Evolutionary conservation across 768 basidiomycete species (phyloP).

Genomic region (Termitomyces sp.): DNA sequence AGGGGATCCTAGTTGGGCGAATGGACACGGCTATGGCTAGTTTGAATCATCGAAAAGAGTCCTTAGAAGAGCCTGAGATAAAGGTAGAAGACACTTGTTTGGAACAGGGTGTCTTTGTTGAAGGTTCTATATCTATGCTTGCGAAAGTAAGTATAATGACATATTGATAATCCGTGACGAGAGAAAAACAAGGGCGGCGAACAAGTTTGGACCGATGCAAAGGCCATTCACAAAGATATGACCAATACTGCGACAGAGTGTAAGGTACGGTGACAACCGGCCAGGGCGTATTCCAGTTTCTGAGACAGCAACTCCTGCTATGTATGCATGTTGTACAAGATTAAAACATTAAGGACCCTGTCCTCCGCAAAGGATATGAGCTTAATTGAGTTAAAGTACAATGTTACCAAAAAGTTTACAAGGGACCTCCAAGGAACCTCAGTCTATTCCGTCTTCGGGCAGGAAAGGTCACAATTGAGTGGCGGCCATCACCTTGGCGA

Average conservation of each 20-base stretch:
- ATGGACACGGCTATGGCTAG: background rate
- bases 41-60: background rate
- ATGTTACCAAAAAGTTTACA: background rate
- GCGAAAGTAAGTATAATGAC: background rate
- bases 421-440: no score
- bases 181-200: background rate
- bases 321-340: background rate
- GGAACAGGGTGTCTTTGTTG: no score
- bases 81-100: background rate
- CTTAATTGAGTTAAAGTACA: background rate
- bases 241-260: no score
- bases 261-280: no score
- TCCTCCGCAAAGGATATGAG: background rate
- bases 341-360: background rate
- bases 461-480: background rate
- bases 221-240: background rate
- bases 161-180: background rate
- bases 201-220: background rate
- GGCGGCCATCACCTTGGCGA: constrained; percentile 12
- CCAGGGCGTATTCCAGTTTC: no score
- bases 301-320: background rate
- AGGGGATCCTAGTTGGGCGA: background rate
- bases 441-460: background rate
- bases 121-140: background rate
- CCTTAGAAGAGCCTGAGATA: background rate